These are phyloP conservation scores for Macrocybe sp. DNA, from an alignment of 1,284 basidiomycete genomes.

Conservation along the genomic window DNA sequence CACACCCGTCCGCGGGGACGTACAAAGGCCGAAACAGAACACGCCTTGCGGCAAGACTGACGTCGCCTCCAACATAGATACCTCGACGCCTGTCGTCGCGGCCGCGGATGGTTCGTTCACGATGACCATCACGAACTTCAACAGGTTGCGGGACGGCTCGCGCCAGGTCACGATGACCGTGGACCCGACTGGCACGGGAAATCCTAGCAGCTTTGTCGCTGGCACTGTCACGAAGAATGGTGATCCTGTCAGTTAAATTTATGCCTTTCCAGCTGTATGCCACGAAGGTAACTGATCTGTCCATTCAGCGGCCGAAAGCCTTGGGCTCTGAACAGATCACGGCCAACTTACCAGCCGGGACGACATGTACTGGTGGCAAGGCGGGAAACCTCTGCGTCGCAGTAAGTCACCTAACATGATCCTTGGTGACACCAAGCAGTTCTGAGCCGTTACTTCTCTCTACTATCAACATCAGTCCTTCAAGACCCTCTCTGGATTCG, in stretches of 20 bases:
- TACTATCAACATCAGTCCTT: constrained; percentile 24
- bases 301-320: constrained; percentile 23
- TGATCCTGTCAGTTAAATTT: constrained; percentile 21
- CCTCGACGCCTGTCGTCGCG: constrained; percentile 37
- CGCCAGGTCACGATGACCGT: constrained; percentile 38
- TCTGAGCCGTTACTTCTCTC: background rate
- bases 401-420: constrained; percentile 17
- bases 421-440: background rate
- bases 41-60: constrained; percentile 41
- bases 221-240: constrained; percentile 37
- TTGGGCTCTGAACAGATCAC: constrained; percentile 34
- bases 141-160: constrained; percentile 40
- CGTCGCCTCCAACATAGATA: constrained; percentile 35
- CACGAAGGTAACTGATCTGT: background rate
- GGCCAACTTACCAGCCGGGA: constrained; percentile 40
- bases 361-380: constrained; percentile 42
- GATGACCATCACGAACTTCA: constrained; percentile 44
- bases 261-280: background rate
- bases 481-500: constrained; percentile 40
- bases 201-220: constrained; percentile 24
- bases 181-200: constrained; percentile 35
- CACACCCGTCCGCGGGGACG: constrained; percentile 34
- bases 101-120: constrained; percentile 38
- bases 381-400: constrained; percentile 40
- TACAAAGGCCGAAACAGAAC: constrained; percentile 35